Percentiles rank a stretch among this genome's conserved stretches.
Evolutionary conservation across 2,329 filamentous ascomycete genomes (phyloP).

Genomic region (Podosphaera fusca): DNA sequence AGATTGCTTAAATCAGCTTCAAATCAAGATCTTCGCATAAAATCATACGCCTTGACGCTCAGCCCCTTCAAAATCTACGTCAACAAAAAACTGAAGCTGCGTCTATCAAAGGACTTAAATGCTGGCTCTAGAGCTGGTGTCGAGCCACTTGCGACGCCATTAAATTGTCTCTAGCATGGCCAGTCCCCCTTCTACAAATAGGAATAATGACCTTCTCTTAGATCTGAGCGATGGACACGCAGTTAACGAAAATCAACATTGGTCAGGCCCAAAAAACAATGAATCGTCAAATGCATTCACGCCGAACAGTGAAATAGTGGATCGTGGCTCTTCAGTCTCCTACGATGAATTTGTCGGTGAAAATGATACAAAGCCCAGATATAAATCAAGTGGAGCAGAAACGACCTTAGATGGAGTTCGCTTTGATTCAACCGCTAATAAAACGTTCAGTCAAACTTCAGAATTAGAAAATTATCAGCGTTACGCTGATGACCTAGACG

Average conservation of each 20-base stretch:
- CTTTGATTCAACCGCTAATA: conserved; percentile 8
- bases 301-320: conserved; percentile 31
- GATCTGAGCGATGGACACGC: conserved; percentile 52
- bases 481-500: conserved; percentile 74
- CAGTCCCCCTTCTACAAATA: conserved; percentile 26
- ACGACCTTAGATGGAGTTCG: conserved; percentile 10
- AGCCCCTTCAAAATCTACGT: background rate
- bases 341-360: conserved; percentile 81
- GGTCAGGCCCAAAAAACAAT: conserved; percentile 60
- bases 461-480: conserved; percentile 72
- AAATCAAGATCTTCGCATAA: background rate
- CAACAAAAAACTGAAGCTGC: background rate
- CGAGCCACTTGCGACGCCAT: conserved; percentile 10
- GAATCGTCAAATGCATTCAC: conserved; percentile 40
- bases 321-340: conserved; percentile 61
- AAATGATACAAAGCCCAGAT: conserved; percentile 24
- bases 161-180: conserved; percentile 28
- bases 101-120: conserved; percentile 4
- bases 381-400: conserved; percentile 16
- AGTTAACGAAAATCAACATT: conserved; percentile 51
- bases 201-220: conserved; percentile 38
- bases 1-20: background rate
- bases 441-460: conserved; percentile 43
- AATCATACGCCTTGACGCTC: background rate
- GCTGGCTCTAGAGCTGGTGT: conserved; percentile 6